Conservation (phyloP, 345 rosid species). For the Capsella bursapastoris region DNA sequence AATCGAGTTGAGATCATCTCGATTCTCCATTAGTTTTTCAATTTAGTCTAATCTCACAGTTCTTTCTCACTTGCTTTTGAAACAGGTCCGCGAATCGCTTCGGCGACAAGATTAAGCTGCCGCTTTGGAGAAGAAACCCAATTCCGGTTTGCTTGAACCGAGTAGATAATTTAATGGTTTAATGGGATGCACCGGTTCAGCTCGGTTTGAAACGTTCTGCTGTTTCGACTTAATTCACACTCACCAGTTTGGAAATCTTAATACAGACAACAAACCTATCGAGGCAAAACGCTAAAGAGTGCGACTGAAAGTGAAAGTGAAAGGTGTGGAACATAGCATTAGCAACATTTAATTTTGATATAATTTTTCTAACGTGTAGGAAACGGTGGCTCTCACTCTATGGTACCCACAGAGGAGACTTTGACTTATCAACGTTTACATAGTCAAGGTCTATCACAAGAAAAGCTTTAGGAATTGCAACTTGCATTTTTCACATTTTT, state of each 20-base stretch:
- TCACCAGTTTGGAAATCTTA: neutral
- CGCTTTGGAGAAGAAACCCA: neutral
- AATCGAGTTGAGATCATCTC: slow-evolving; percentile 62
- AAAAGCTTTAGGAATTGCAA: neutral
- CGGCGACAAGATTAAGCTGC: slow-evolving; percentile 26
- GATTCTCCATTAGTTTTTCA: slow-evolving; percentile 57
- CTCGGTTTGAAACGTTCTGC: slow-evolving; percentile 9
- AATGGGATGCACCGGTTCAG: slow-evolving; percentile 1
- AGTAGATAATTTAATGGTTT: neutral
- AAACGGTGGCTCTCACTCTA: slow-evolving; percentile 23
- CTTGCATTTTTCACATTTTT: slow-evolving; percentile 7
- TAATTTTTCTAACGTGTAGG: slow-evolving; percentile 23
- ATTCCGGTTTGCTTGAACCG: neutral
- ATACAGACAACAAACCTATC: neutral
- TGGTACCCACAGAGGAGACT: slow-evolving; percentile 37
- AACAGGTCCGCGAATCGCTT: slow-evolving; percentile 20
- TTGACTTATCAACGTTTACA: slow-evolving; percentile 33
- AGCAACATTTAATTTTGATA: neutral
- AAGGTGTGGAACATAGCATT: slow-evolving; percentile 23
- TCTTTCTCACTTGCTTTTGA: slow-evolving; percentile 9
- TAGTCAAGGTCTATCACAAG: slow-evolving; percentile 23
- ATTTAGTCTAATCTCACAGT: neutral
- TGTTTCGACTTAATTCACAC: neutral
- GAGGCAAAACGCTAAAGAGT: slow-evolving; percentile 12
- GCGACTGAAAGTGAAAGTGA: neutral